phyloP scores from a whole-genome alignment of 2,329 filamentous ascomycete species.

The Madurella mycetomatis region DNA sequence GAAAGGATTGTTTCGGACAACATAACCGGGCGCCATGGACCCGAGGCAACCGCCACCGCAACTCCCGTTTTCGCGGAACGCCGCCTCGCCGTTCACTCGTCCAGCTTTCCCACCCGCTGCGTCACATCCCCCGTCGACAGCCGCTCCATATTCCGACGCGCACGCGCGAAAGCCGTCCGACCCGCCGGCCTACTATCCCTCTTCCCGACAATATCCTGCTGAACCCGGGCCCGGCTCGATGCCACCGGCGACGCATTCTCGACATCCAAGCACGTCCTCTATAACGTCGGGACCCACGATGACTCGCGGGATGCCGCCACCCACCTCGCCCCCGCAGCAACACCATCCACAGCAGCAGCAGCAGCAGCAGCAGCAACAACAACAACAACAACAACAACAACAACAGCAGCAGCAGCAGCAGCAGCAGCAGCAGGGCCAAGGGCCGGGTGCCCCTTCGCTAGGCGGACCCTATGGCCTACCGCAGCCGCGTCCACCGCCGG shows the following conservation, averaged over 20 bases:
- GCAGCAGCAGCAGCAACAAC: conserved; percentile 18
- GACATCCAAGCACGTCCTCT: conserved; percentile 43
- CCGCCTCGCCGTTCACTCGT: conserved; percentile 32
- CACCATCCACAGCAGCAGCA: conserved; percentile 18
- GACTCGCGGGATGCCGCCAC: conserved; percentile 45
- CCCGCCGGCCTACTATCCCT: conserved; percentile 37
- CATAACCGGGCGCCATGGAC: conserved; percentile 29
- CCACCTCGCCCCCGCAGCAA: conserved; percentile 38
- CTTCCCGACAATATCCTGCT: conserved; percentile 33
- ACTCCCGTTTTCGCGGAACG: conserved; percentile 33
- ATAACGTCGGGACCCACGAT: conserved; percentile 35
- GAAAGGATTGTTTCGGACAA: conserved; percentile 8
- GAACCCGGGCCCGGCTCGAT: conserved; percentile 28
- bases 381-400: conserved; percentile 17
- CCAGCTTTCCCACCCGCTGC: conserved; percentile 24
- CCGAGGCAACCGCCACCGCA: conserved; percentile 32
- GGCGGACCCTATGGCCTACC: conserved; percentile 41
- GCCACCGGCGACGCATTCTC: conserved; percentile 35
- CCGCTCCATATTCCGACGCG: conserved; percentile 29
- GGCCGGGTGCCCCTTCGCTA: conserved; percentile 29
- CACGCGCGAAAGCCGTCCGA: conserved; percentile 40
- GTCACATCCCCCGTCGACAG: conserved; percentile 19
- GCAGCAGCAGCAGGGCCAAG: conserved; percentile 22
- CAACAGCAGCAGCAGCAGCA: conserved; percentile 16
- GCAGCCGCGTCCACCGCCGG: conserved; percentile 41